phyloP scores from a whole-genome alignment of 78 protist genomes.

The Creolimax fragrantissima region DNA sequence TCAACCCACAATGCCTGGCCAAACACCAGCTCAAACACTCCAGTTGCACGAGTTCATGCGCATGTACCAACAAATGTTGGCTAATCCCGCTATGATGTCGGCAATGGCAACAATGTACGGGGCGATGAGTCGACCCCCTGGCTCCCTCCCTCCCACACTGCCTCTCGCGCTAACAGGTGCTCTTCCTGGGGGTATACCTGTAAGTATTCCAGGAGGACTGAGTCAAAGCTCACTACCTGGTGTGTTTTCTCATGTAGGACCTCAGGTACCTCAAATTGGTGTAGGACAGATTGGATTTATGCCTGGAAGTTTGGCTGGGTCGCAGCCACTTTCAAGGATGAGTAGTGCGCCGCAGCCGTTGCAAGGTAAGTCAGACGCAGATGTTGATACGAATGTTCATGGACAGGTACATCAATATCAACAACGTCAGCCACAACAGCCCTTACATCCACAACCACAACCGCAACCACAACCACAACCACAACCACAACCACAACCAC shows the following conservation, averaged over 20 bases:
- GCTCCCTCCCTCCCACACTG: background rate
- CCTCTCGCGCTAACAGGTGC: background rate
- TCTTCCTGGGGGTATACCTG: background rate
- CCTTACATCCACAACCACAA: background rate
- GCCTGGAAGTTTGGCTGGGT: background rate
- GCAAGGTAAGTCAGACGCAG: background rate
- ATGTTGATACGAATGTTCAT: background rate
- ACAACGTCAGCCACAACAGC: background rate
- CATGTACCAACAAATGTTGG: background rate
- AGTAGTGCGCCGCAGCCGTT: background rate
- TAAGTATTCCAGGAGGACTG: background rate
- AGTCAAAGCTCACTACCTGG: background rate
- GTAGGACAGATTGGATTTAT: no score
- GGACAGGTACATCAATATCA: background rate
- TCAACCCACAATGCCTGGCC: no score
- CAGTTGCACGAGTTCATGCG: background rate
- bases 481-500: background rate
- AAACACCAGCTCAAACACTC: background rate
- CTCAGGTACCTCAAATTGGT: no score
- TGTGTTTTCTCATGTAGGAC: no score
- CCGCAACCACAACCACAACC: background rate
- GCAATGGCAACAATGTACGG: background rate
- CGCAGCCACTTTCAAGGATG: background rate
- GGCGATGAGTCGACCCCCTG: background rate
- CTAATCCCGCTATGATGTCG: background rate